Conservation (phyloP, 257 asterid genomes). For the Penstemon davidsonii region DNA sequence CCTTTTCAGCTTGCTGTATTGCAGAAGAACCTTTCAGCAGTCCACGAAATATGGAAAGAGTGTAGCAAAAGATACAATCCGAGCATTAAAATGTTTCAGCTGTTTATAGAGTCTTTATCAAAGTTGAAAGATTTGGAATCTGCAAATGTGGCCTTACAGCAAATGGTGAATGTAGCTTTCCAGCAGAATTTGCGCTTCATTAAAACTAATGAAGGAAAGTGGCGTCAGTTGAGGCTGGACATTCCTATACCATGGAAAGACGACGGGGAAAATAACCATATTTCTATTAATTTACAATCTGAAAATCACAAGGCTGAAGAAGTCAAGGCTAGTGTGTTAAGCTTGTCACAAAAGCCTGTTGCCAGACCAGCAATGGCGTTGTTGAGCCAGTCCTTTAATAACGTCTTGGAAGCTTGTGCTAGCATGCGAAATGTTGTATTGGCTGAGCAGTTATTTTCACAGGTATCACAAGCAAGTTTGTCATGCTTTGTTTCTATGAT, state of each 20-base stretch:
- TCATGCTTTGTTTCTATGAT: slow-evolving; percentile 5
- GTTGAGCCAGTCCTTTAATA: slow-evolving; percentile 67
- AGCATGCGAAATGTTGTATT: slow-evolving; percentile 40
- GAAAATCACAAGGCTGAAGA: slow-evolving; percentile 29
- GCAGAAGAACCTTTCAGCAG: slow-evolving; percentile 64
- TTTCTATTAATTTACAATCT: slow-evolving; percentile 27
- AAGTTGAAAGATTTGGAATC: slow-evolving; percentile 74
- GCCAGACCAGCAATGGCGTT: slow-evolving; percentile 44
- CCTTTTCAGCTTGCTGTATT: slow-evolving; percentile 89
- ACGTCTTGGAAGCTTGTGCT: slow-evolving; percentile 74
- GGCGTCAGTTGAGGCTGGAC: slow-evolving; percentile 49
- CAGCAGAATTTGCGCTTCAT: slow-evolving; percentile 33
- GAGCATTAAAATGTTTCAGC: slow-evolving; percentile 59
- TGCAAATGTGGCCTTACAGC: slow-evolving; percentile 67
- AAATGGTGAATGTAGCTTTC: slow-evolving; percentile 57
- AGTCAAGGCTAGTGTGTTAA: slow-evolving; percentile 23
- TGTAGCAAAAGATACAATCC: slow-evolving; percentile 47
- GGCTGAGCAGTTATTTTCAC: slow-evolving; percentile 69
- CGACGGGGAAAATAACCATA: slow-evolving; percentile 23
- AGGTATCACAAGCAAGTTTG: slow-evolving; percentile 53
- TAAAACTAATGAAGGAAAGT: slow-evolving; percentile 54
- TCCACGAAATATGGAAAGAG: slow-evolving; percentile 76
- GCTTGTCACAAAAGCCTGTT: slow-evolving; percentile 38
- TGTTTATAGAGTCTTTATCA: slow-evolving; percentile 68
- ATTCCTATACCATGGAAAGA: slow-evolving; percentile 59